Base-by-base conservation (phyloP, 2,329 filamentous ascomycete species). In the Fusarium cyanostomum region DNA sequence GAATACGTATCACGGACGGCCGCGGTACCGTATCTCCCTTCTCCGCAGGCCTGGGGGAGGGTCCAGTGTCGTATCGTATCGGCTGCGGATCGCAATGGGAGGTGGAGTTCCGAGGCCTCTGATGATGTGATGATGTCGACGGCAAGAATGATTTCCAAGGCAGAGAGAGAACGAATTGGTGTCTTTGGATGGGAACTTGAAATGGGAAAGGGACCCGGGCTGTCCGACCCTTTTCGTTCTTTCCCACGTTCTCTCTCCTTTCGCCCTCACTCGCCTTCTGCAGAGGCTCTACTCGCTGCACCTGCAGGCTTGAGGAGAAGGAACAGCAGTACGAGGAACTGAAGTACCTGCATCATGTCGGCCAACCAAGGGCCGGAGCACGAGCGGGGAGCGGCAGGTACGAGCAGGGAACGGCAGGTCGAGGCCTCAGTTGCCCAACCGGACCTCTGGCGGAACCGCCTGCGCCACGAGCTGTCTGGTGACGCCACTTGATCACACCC, bases 51-150 rank as follows among this genome's bases (percentile, higher is more conserved):
- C 63, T 66, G 45, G 56, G 62, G 63, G 62, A 55, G 51, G 44
- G 21, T 39, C 48, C 52, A 50, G 45, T 66, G 62, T 66, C 59
- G 63, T 66, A 64, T 66, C 59, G 63, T 66, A 66, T 66, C 63
- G 63, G 63, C 49, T 50, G 59, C 46, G 59, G 59, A 64, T 66
- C 63, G 63, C 51, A 66, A 64, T 66, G 62, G 46, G 53, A 49
- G 35, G 59, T 66, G 63, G 63, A 66, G 62, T 46, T 59, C 48
- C 31, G 21, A 53, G 41, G 44, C 26, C 39, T 52, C 57, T 42
- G 61, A 62, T 33, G 48, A 62, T 65, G 48, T 50, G 41, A 62
- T 66, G 62, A 59, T 65, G 62, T 41, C 50, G 52, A 59, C 18
- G 48, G 48, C 35, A 41, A 26, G 9, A 48, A 54, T 18, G 35